Base-by-base conservation (phyloP, 2,329 filamentous ascomycete genomes). In the Mycocentrospora acerina region DNA sequence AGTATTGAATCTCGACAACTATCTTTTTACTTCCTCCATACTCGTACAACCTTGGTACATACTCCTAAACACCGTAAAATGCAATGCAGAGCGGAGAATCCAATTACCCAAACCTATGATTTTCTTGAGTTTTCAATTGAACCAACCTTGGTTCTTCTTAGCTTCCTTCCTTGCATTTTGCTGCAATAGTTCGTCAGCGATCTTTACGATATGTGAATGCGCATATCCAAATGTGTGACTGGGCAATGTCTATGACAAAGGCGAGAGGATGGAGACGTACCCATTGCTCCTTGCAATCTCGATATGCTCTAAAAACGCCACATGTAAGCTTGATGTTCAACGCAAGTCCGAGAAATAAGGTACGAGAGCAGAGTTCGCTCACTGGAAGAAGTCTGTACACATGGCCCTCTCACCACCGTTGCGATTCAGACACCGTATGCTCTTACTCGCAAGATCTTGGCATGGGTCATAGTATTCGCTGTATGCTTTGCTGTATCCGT, bases 301-400 rank as follows among this genome's bases (percentile, higher is more conserved):
- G 82, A 68, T 96, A 97, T 34, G 90, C 90, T 70, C 90, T 95
- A 26, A 12, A 7, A 17, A 37, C 27, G n/a, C 19, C 18, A 34
- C 15, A 3, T 3, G 18, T 19, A 5, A 22, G 19, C 9, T 6
- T 22, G 19, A 5, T 9, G 9, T 22, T 22, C 19, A 22, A 9
- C 19, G 19, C 5, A 22, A 22, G 5, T 6, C 2, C n/a, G n/a
- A n/a, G n/a, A n/a, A n/a, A 24, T 45, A 28, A 44, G 35, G 32
- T 15, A 4, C 10, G 10, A 17, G 24, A 17, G 10, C 16, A 4
- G 19, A 7, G 18, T 16, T 15, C 26, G 44, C 60, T 44, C 66
- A 96, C 90, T 96, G 88, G 64, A 98, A 97, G 65, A 94, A 97
- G 67, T 97, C 91, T 50, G 79, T 77, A 64, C 93, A 98, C 86